These are phyloP conservation scores for Prillingera fragicola DNA, from an alignment of 1,284 basidiomycete species.

Conservation along the genomic window DNA sequence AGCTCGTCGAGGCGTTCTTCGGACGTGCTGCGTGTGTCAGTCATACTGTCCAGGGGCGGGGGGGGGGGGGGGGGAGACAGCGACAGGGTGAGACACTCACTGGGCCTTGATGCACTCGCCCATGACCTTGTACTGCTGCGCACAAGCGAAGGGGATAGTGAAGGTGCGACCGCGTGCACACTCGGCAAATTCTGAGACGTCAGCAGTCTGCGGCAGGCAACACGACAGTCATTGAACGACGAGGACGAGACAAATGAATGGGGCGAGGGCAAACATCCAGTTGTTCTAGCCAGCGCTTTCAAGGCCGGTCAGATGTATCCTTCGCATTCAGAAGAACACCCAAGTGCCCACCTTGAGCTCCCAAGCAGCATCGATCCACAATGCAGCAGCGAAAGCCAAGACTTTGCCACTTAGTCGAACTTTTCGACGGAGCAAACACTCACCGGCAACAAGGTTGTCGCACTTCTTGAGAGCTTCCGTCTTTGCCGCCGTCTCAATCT, in stretches of 20 bases:
- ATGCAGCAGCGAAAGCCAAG: too few species aligned
- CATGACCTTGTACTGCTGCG: slow-evolving; percentile 61
- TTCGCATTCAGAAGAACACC: too few species aligned
- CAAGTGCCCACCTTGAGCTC: too few species aligned
- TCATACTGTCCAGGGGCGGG: background rate
- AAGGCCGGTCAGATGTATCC: too few species aligned
- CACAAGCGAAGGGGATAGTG: slow-evolving; percentile 77
- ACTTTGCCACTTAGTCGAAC: too few species aligned
- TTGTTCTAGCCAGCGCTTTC: too few species aligned
- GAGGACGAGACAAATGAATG: too few species aligned
- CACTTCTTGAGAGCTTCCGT: slow-evolving; percentile 71
- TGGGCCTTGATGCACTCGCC: slow-evolving; percentile 76
- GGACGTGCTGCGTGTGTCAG: slow-evolving; percentile 27
- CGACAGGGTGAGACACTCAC: slow-evolving; percentile 53
- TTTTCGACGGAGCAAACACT: too few species aligned
- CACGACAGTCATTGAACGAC: too few species aligned
- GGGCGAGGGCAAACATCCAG: too few species aligned
- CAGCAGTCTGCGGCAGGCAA: too few species aligned
- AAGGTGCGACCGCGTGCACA: slow-evolving; percentile 76
- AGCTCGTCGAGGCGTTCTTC: slow-evolving; percentile 38
- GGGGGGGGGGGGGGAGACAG: background rate
- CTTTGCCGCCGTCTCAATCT: slow-evolving; percentile 56
- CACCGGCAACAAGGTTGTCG: slow-evolving; percentile 69
- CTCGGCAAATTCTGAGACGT: slow-evolving; percentile 65
- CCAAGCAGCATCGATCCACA: too few species aligned